These are phyloP conservation scores for Aspergillus homomorphus DNA, from an alignment of 495 filamentous ascomycete genomes.

Conservation along the genomic window DNA sequence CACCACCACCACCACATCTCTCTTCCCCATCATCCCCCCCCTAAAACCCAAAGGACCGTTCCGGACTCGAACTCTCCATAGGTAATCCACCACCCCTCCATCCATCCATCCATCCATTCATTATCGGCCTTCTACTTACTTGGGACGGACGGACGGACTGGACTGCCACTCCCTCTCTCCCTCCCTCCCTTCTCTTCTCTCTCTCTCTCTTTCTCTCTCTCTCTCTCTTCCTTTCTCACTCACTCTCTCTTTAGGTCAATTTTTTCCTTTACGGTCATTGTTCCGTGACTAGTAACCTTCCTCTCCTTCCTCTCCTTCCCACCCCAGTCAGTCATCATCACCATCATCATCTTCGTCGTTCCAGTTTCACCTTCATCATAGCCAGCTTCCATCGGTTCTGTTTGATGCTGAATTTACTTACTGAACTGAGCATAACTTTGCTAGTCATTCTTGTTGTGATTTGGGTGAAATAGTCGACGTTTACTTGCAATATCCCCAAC, in stretches of 20 bases:
- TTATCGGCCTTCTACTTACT: not conserved
- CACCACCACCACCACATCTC: not conserved
- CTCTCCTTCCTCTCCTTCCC: not conserved
- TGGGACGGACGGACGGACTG: not conserved
- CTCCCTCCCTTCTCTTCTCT: not conserved
- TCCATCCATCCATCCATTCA: constrained; percentile 9
- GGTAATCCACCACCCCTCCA: not conserved
- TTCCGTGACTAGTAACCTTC: not conserved
- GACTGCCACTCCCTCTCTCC: not conserved
- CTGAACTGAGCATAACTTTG: no score
- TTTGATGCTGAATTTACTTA: not conserved
- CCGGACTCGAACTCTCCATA: constrained; percentile 11
- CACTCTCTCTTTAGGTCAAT: no score
- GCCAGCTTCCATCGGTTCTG: not conserved
- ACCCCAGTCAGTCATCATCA: constrained; percentile 1
- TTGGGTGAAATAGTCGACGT: no score
- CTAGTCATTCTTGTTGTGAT: no score
- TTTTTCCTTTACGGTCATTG: not conserved
- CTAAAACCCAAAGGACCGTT: constrained; percentile 16
- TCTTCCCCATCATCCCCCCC: not conserved
- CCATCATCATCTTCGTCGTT: not conserved
- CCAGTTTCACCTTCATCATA: not conserved
- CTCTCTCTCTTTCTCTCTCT: not conserved
- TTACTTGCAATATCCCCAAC: not conserved
- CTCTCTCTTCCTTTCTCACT: no score